Evolutionary conservation across 805 yeast species (phyloP).

Genomic region (Kazachstania taianensis): DNA sequence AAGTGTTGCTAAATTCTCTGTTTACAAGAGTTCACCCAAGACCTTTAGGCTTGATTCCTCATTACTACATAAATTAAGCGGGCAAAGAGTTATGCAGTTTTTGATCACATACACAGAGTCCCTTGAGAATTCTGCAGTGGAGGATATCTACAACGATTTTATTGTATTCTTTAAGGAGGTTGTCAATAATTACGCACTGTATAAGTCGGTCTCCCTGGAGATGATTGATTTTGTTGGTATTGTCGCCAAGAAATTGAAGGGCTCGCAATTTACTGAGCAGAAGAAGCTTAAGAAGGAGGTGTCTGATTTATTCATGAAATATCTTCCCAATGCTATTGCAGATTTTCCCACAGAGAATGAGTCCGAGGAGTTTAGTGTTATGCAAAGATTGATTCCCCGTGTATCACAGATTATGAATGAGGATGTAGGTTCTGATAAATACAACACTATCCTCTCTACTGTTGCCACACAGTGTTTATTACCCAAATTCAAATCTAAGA

Average conservation of each 20-base stretch:
- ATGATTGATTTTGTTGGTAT: slow-evolving; percentile 43
- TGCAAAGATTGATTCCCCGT: slow-evolving; percentile 13
- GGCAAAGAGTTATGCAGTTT: slow-evolving; percentile 39
- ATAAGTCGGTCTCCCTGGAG: slow-evolving; percentile 41
- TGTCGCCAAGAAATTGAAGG: slow-evolving; percentile 47
- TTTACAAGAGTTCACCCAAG: slow-evolving; percentile 4
- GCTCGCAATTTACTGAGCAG: slow-evolving; percentile 51
- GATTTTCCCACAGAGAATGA: slow-evolving; percentile 15
- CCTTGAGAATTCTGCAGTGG: slow-evolving; percentile 65
- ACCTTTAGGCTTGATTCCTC: slow-evolving; percentile 31
- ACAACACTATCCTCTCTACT: slow-evolving; percentile 37
- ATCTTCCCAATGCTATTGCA: slow-evolving; percentile 25
- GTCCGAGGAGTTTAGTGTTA: slow-evolving; percentile 6
- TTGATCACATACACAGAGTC: slow-evolving; percentile 52
- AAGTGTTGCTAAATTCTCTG: slow-evolving; percentile 16
- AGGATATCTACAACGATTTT: slow-evolving; percentile 63
- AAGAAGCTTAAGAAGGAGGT: slow-evolving; percentile 48
- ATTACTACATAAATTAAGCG: slow-evolving; percentile 38
- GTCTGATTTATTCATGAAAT: slow-evolving; percentile 35
- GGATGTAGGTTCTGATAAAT: slow-evolving; percentile 40
- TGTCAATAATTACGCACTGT: slow-evolving; percentile 36
- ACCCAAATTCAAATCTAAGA: slow-evolving; percentile 42
- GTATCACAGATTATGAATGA: slow-evolving; percentile 20
- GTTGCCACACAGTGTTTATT: slow-evolving; percentile 44
- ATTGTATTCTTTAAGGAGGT: slow-evolving; percentile 53